Evolutionary conservation across 371 early-diverging fungal genomes (phyloP), one percentile per base, ranked within the genome.

Genomic region (Conidiobolus incongruus): DNA sequence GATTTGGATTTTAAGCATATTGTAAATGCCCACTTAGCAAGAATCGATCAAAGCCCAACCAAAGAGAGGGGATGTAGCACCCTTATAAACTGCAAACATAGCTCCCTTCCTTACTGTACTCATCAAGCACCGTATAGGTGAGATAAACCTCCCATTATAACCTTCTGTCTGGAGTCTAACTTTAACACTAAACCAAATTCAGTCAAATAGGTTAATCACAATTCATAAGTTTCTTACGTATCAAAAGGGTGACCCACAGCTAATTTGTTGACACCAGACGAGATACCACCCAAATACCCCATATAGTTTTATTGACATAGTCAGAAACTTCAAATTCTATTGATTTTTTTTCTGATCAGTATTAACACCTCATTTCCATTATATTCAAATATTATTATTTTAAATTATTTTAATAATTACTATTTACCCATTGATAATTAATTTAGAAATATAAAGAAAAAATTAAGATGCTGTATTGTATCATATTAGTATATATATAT

Each of bases 11-110:
- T 12, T 6, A 10, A 1, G 8, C 11, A 33, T 19, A 17, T 4
- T 2, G 15, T 21, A 15, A 24, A 12, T 32, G n/a, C 15, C 59
- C 52, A 66, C 74, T 74, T 75, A 75, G 40, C 82, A 67, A 35
- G 76, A 72, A 47, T 89, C 88, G 88, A 90, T 85, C 38, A 83
- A 63, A 26, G 79, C 74, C 90, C 92, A 93, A 5, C 94, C 91
- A 32, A 91, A 52, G 31, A 90, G 56, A 2, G 94, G 92, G 6
- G 89, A 88, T 13, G 86, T 83, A 4, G 91, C 90, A 21, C 87
- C 63, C 58, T 86, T 89, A 65, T 88, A 90, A 1, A 88, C 61
- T 6, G 79, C 86, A 2, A 71, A 60, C 8, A 75, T 51, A 0
- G 87, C 88, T 60, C 88, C 91, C 34, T 77, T 54, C 12, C 56